Percentiles rank a stretch among this genome's conserved stretches.
These are phyloP conservation scores for Hyaloperonospora arabidopsidis DNA, from an alignment of 352 stramenopile species.

Conservation along the genomic window DNA sequence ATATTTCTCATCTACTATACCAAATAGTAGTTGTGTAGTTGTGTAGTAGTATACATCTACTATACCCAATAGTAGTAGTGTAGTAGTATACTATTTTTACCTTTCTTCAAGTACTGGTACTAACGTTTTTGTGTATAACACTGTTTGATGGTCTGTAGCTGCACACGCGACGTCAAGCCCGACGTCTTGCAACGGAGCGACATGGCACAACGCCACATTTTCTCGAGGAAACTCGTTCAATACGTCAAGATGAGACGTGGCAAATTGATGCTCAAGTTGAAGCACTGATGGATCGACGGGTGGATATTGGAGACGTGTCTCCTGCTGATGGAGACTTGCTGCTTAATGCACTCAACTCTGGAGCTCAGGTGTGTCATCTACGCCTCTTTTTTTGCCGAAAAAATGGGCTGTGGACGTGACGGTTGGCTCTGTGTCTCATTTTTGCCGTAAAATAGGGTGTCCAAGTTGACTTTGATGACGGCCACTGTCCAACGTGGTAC, in stretches of 20 bases:
- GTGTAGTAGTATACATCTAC: too few relatives aligned
- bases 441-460: constrained; percentile 28
- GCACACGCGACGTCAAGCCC: constrained; percentile 47
- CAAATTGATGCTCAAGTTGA: constrained; percentile 48
- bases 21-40: too few relatives aligned
- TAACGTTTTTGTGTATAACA: too few relatives aligned
- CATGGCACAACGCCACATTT: constrained; percentile 81
- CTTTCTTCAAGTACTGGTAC: too few relatives aligned
- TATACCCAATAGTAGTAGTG: too few relatives aligned
- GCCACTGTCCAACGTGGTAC: constrained; percentile 86
- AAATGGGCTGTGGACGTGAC: not conserved
- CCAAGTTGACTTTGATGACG: constrained; percentile 76
- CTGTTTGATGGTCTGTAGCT: constrained; percentile 25
- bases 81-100: too few relatives aligned
- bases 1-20: too few relatives aligned
- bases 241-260: constrained; percentile 61
- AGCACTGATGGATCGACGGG: constrained; percentile 82
- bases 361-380: constrained; percentile 51
- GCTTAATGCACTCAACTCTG: constrained; percentile 90
- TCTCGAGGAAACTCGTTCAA: constrained; percentile 48
- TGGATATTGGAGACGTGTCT: constrained; percentile 90
- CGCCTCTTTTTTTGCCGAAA: not conserved
- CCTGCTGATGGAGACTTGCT: constrained; percentile 87
- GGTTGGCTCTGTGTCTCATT: not conserved
- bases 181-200: constrained; percentile 49